phyloP scores from a whole-genome alignment of 1,139 yeast genomes.

The Taphrina populina region DNA sequence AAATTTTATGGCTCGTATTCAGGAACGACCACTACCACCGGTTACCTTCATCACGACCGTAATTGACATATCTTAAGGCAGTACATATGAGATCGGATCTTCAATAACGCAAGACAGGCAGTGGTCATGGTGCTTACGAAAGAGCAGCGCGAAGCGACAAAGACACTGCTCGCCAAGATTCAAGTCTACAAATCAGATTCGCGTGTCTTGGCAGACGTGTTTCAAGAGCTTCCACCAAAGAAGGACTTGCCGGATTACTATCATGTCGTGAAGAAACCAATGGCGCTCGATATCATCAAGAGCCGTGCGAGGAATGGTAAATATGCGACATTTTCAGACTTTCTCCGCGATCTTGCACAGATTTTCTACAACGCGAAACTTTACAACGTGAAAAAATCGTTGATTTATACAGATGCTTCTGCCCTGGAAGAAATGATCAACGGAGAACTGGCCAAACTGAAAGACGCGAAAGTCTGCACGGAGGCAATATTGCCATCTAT shows the following conservation, averaged over 20 bases:
- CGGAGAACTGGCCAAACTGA: slow-evolving; percentile 57
- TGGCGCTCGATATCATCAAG: slow-evolving; percentile 76
- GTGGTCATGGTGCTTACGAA: slow-evolving; percentile 12
- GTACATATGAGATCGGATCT: too few relatives aligned
- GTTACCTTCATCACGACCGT: too few relatives aligned
- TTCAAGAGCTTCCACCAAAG: slow-evolving; percentile 80
- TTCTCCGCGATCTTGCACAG: slow-evolving; percentile 73
- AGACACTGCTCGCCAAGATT: slow-evolving; percentile 4
- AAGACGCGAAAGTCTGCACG: slow-evolving; percentile 48
- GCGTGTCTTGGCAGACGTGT: slow-evolving; percentile 42
- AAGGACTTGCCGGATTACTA: slow-evolving; percentile 68
- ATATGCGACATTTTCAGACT: slow-evolving; percentile 64
- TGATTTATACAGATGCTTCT: slow-evolving; percentile 69
- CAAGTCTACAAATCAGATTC: slow-evolving; percentile 10
- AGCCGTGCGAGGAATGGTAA: slow-evolving; percentile 77
- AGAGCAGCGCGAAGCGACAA: slow-evolving; percentile 20
- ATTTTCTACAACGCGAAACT: slow-evolving; percentile 87
- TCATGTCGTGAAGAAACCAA: slow-evolving; percentile 62
- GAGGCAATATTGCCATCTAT: slow-evolving; percentile 57
- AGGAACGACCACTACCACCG: too few relatives aligned
- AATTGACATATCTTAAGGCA: too few relatives aligned
- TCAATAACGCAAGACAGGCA: too few relatives aligned
- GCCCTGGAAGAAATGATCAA: slow-evolving; percentile 63
- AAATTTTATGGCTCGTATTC: too few relatives aligned
- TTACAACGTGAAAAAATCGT: slow-evolving; percentile 69